Conservation (phyloP, 2,329 filamentous ascomycete genomes). For the Huntiella abstrusa region DNA sequence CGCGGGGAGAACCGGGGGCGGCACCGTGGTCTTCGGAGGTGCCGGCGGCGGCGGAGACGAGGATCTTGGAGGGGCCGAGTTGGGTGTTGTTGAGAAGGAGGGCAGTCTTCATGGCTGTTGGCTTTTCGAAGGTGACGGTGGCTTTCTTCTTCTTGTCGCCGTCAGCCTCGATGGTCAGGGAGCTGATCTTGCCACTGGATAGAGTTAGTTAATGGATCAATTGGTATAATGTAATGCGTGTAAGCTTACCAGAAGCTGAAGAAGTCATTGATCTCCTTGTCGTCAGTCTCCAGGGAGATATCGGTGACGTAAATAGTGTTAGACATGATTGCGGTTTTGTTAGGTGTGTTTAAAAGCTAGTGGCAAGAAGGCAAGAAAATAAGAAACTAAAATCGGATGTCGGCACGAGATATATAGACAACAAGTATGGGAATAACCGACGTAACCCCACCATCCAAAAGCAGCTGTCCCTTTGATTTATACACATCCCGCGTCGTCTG, state of each 20-base stretch:
- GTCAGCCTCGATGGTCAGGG: conserved; percentile 53
- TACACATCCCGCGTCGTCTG: too few relatives aligned
- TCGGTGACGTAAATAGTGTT: conserved; percentile 72
- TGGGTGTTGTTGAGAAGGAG: conserved; percentile 94
- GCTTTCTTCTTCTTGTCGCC: conserved; percentile 54
- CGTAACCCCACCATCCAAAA: too few relatives aligned
- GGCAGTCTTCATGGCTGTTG: conserved; percentile 89
- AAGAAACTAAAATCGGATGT: background rate
- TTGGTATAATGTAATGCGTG: conserved; percentile 5
- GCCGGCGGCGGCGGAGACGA: conserved; percentile 45
- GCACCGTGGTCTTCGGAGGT: conserved; percentile 39
- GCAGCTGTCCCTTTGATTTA: too few relatives aligned
- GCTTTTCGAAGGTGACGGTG: conserved; percentile 91
- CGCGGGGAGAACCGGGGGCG: conserved; percentile 15
- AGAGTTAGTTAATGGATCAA: background rate
- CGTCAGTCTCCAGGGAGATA: conserved; percentile 62
- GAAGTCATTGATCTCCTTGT: conserved; percentile 89
- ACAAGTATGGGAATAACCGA: too few relatives aligned
- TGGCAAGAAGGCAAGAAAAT: too few relatives aligned
- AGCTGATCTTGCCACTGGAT: conserved; percentile 71
- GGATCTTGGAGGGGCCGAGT: conserved; percentile 71
- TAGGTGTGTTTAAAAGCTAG: background rate
- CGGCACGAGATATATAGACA: background rate
- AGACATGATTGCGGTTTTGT: conserved; percentile 27
- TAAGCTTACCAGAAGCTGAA: conserved; percentile 74